Evolutionary conservation across 345 rosid genomes (phyloP), one percentile per base, ranked within the genome.

Genomic region (Atalantia buxifolia): DNA sequence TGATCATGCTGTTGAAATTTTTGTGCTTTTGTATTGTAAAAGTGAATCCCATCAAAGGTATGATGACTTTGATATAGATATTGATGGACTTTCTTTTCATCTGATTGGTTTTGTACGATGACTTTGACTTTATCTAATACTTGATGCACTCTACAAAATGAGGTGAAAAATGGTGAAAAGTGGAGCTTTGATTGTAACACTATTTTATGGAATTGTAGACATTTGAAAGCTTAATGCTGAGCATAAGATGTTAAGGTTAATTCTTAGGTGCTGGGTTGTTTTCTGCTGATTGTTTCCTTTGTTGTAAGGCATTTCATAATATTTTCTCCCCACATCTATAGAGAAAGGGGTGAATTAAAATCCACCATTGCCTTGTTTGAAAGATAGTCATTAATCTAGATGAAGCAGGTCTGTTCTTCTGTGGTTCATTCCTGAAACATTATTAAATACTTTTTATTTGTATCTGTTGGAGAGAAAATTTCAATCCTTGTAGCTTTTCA

Each of bases 11-110:
- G 65, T 81, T 78, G 93, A 86, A 71, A 79, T 86, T 71, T 79
- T 76, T 78, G 92, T 88, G 68, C 95, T 95, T 82, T 61, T 95
- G 74, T 84, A 19, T 76, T 65, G 93, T 82, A 84, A 82, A 33
- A 73, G 69, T 80, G 86, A 81, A 81, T 77, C 80, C 76, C 66
- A 62, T 65, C 80, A 78, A 75, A 92, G 98, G 99, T 92, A 81
- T 78, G 77, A 71, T 69, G 45, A 38, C 14, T 48, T 55, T 8
- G 50, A 45, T 45, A 45, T 45, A 0, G 50, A 42, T 42, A 42
- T 73, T 74, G 14, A 40, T 65, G 25, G 69, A 14, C 19, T 65
- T 61, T 48, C 53, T 67, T 63, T 59, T 60, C 50, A n/a, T 25
- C 10, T 36, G 45, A 36, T 19, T 59, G 27, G 40, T 61, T 63